Conservation (phyloP, 2,329 filamentous ascomycete genomes). For the Trichoderma atroviride region DNA sequence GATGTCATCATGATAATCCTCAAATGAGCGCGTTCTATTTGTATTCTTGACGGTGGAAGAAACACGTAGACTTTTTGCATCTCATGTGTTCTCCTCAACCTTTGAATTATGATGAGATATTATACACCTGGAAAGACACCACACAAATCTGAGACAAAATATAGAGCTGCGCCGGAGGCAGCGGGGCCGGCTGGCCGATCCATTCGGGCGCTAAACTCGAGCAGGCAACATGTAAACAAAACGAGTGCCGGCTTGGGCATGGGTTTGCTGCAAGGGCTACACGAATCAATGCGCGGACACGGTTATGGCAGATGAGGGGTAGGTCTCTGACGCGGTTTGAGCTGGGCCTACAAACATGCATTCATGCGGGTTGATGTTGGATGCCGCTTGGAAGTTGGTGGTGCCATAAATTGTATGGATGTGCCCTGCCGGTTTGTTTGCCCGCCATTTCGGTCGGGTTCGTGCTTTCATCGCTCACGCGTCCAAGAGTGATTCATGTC, state of each 20-base stretch:
- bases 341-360: not conserved
- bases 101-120: not conserved
- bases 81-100: not conserved
- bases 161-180: slow-evolving; percentile 31
- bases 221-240: slow-evolving; percentile 54
- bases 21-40: not conserved
- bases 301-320: slow-evolving; percentile 10
- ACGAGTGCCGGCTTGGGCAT: not conserved
- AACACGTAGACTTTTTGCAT: too few species aligned
- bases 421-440: too few species aligned
- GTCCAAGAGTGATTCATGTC: not conserved
- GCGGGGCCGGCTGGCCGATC: slow-evolving; percentile 32
- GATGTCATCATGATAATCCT: not conserved
- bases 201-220: slow-evolving; percentile 39
- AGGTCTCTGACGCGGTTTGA: slow-evolving; percentile 15
- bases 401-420: not conserved
- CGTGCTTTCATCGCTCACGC: not conserved
- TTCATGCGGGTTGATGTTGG: not conserved
- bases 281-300: slow-evolving; percentile 9
- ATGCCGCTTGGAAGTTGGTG: not conserved
- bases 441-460: too few species aligned
- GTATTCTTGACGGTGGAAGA: not conserved
- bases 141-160: not conserved
- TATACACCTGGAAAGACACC: not conserved
- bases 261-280: slow-evolving; percentile 17